phyloP scores from a whole-genome alignment of 805 yeast genomes.

The Candida cerambycidarum region DNA sequence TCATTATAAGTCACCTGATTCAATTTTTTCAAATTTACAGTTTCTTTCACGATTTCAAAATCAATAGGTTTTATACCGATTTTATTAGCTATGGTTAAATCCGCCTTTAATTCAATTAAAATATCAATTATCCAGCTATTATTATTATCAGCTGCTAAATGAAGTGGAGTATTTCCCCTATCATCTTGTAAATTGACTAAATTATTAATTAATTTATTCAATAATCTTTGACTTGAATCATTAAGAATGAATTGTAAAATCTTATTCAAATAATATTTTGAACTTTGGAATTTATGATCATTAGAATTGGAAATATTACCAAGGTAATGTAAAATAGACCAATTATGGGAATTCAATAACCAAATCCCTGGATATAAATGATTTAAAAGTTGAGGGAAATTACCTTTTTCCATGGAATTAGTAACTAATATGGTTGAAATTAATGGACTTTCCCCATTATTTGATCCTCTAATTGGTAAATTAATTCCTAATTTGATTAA shows the following conservation, averaged over 20 bases:
- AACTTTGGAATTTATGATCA: constrained; percentile 31
- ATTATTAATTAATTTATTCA: constrained; percentile 20
- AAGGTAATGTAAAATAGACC: constrained; percentile 86
- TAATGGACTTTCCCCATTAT: constrained; percentile 38
- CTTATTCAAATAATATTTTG: constrained; percentile 34
- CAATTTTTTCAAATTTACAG: constrained; percentile 15
- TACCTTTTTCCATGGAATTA: constrained; percentile 74
- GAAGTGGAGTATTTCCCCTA: constrained; percentile 39
- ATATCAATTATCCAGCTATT: constrained; percentile 38
- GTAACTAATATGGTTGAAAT: constrained; percentile 82
- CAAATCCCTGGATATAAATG: constrained; percentile 62
- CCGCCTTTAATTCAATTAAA: constrained; percentile 36
- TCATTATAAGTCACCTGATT: constrained; percentile 16
- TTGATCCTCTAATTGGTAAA: constrained; percentile 41
- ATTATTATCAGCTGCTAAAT: constrained; percentile 41
- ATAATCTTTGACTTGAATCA: constrained; percentile 19
- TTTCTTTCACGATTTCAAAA: constrained; percentile 66
- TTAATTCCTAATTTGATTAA: constrained; percentile 35
- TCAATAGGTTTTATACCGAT: constrained; percentile 86
- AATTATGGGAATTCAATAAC: constrained; percentile 56
- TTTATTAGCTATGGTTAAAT: constrained; percentile 72
- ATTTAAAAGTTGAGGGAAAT: constrained; percentile 70
- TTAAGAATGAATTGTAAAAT: constrained; percentile 33
- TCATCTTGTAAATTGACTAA: constrained; percentile 37
- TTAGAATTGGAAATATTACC: constrained; percentile 40